Conservation (phyloP, 441 rosid genomes). For the Syzygium malaccense region DNA sequence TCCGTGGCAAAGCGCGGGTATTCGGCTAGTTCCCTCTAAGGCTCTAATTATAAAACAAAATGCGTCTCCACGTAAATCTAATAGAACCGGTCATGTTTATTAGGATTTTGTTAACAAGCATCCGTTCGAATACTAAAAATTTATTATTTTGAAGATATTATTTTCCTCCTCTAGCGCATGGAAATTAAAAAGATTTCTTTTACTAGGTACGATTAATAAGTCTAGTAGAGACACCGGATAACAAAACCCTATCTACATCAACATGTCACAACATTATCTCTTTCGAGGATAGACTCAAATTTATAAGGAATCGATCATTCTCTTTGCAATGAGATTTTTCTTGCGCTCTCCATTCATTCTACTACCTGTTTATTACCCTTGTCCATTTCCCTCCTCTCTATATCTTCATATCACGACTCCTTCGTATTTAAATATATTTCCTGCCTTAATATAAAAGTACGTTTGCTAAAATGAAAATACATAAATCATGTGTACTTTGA, state of each 20-base stretch:
- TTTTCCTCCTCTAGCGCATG: not conserved
- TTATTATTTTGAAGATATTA: not conserved
- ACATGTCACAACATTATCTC: not conserved
- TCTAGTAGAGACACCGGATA: not conserved
- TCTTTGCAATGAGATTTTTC: not conserved
- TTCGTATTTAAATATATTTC: not conserved
- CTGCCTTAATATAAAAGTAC: not conserved
- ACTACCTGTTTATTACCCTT: not conserved
- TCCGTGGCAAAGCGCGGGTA: not conserved
- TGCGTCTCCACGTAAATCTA: not conserved
- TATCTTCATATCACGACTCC: not conserved
- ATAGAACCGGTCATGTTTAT: not conserved
- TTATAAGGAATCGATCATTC: not conserved
- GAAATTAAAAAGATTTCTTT: not conserved
- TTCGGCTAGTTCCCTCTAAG: not conserved
- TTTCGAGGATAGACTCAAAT: not conserved
- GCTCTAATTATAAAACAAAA: not conserved
- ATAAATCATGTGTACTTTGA: not conserved
- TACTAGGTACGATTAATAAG: not conserved
- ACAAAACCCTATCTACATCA: not conserved
- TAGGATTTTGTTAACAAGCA: not conserved
- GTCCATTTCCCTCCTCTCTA: rapidly evolving
- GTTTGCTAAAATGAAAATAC: not conserved
- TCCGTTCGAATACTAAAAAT: not conserved
- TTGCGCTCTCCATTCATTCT: not conserved